phyloP scores from a whole-genome alignment of 2,329 filamentous ascomycete species.

The Celoporthe dispersa region DNA sequence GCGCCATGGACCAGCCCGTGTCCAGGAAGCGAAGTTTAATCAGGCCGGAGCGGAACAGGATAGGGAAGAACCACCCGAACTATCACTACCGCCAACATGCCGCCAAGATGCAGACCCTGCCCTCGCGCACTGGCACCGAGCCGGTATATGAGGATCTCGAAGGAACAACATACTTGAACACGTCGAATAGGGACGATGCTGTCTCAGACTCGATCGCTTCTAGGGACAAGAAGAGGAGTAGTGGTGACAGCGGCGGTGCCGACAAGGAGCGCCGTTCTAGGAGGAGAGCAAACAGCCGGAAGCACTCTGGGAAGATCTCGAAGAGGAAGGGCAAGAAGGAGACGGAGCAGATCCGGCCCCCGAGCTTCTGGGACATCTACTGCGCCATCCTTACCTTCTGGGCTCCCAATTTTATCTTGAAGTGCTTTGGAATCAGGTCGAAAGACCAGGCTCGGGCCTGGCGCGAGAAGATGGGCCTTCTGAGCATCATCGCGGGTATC shows the following conservation, averaged over 20 bases:
- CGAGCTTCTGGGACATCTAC: constrained; percentile 93
- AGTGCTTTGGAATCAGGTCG: constrained; percentile 82
- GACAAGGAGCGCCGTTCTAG: constrained; percentile 44
- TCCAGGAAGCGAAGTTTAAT: constrained; percentile 84
- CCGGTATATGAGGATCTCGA: constrained; percentile 81
- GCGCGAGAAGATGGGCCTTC: constrained; percentile 96
- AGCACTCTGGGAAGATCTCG: constrained; percentile 61
- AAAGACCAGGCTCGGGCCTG: constrained; percentile 90
- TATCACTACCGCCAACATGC: constrained; percentile 97
- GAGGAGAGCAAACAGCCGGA: constrained; percentile 45
- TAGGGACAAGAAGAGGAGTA: constrained; percentile 42
- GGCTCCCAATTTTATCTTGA: constrained; percentile 83
- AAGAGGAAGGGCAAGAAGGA: constrained; percentile 56
- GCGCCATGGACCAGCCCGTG: constrained; percentile 37
- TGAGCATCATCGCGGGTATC: constrained; percentile 89
- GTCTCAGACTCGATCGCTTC: constrained; percentile 50
- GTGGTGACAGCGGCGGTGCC: constrained; percentile 39
- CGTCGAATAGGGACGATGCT: constrained; percentile 50
- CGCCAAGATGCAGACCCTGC: constrained; percentile 85
- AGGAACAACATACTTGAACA: constrained; percentile 61
- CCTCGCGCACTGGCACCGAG: constrained; percentile 91
- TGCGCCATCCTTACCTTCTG: constrained; percentile 94
- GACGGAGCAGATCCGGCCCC: constrained; percentile 72
- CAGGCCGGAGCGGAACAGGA: constrained; percentile 83
- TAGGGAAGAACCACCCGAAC: constrained; percentile 87